Base-by-base conservation (phyloP, 805 yeast genomes). In the Ogataea neopini region DNA sequence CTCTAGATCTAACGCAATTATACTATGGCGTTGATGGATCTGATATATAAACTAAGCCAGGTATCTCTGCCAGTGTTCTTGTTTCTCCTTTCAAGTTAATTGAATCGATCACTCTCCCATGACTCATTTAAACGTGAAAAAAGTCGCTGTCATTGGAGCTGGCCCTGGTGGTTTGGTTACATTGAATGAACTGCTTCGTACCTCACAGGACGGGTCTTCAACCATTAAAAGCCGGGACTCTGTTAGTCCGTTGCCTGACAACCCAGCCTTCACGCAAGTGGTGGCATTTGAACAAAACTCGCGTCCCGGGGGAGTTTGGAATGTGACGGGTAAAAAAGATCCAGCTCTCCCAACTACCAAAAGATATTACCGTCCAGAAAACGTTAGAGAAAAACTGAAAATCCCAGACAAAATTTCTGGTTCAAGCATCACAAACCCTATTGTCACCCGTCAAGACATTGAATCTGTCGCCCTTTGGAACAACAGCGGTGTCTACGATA, bases 121-220 rank as follows among this genome's bases (percentile, higher is more conserved):
- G 11, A 35, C 13, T 4, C 33, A 35, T 13, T 11, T 44, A 59
- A 8, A 36, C 11, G 19, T 50, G 17, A 50, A 37, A 17, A 43
- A 45, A 10, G 71, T 86, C 3, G 89, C 88, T 0, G 76, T 87
- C 11, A 73, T 87, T 17, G 96, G 96, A 1, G 89, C 80, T 2
- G 96, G 95, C 0, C 91, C 92, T 0, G 74, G 79, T 36, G 95
- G 92, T 0, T 67, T 83, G n/a, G 87, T 83, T 0, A 68, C 77
- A 3, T 30, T 58, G 8, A 51, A 51, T 34, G 66, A 62, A 32
- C 46, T 62, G 10, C 37, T 57, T 1, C 62, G 59, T 38, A 58
- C 65, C 15, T 34, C 55, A 1, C 44, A 43, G n/a, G 53, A 56
- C 17, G 66, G 66, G 3, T 26, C 30, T 1, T 54, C 62, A 2